Evolutionary conservation across 805 yeast genomes (phyloP).

Genomic region (Ogataea nonfermentans): DNA sequence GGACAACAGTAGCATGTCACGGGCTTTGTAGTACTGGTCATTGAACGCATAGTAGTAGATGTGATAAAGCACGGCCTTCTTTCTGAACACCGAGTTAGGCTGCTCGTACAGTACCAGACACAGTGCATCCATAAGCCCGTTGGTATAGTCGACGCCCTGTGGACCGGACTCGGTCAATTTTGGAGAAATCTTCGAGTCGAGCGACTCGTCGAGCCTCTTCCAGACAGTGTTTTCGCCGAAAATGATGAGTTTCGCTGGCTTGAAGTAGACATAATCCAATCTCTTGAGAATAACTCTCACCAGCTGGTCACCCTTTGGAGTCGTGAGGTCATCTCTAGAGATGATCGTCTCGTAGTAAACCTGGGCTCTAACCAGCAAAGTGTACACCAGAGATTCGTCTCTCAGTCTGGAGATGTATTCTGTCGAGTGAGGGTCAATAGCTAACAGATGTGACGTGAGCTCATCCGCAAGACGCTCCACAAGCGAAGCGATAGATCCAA

Average conservation of each 20-base stretch:
- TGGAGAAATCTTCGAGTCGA: slow-evolving; percentile 38
- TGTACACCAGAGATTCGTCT: slow-evolving; percentile 79
- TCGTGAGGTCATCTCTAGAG: slow-evolving; percentile 41
- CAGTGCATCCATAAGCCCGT: slow-evolving; percentile 61
- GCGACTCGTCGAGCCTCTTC: slow-evolving; percentile 44
- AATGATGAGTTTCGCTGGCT: slow-evolving; percentile 71
- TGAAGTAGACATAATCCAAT: slow-evolving; percentile 90
- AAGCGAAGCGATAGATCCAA: slow-evolving; percentile 82
- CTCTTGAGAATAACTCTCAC: slow-evolving; percentile 79
- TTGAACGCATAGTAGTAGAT: slow-evolving; percentile 91
- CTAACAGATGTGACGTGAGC: slow-evolving; percentile 80
- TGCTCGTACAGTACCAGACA: slow-evolving; percentile 66
- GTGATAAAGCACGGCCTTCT: slow-evolving; percentile 80
- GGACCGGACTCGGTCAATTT: slow-evolving; percentile 28
- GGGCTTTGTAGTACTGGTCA: slow-evolving; percentile 78
- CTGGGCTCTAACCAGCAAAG: slow-evolving; percentile 79
- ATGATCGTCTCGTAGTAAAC: slow-evolving; percentile 71
- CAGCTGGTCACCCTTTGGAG: slow-evolving; percentile 53
- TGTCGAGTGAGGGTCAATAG: slow-evolving; percentile 90
- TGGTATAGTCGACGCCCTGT: slow-evolving; percentile 39
- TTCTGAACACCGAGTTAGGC: slow-evolving; percentile 64
- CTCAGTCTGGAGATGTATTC: slow-evolving; percentile 89
- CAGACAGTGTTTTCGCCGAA: slow-evolving; percentile 76
- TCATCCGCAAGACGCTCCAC: slow-evolving; percentile 96
- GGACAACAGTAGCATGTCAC: slow-evolving; percentile 83